Evolutionary conservation across 345 rosid species (phyloP).

Genomic region (Eucalyptus shirleyi): DNA sequence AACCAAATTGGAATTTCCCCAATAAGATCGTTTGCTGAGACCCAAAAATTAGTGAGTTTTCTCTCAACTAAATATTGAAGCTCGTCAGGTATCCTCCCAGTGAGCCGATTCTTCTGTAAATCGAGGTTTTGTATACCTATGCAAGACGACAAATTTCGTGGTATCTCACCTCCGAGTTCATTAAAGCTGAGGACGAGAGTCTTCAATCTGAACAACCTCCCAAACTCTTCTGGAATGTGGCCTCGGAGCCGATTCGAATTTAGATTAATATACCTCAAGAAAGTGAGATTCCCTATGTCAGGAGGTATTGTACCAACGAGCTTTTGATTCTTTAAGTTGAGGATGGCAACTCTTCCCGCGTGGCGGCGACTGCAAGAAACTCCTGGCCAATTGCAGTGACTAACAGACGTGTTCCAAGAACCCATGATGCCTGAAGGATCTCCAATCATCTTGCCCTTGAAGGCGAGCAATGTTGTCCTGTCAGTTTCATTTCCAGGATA

Average conservation of each 20-base stretch:
- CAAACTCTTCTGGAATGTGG: not conserved
- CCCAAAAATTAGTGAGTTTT: too few relatives aligned
- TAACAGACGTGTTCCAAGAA: not conserved
- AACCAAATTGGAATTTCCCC: too few relatives aligned
- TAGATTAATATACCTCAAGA: not conserved
- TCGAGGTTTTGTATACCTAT: fast-evolving
- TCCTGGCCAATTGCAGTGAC: not conserved
- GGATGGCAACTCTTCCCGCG: fast-evolving
- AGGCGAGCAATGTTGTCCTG: not conserved
- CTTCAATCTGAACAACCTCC: not conserved
- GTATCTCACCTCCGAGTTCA: not conserved
- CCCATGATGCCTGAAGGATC: not conserved
- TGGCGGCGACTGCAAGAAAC: not conserved
- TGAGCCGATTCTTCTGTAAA: fast-evolving
- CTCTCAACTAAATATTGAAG: too few relatives aligned
- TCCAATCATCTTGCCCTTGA: not conserved
- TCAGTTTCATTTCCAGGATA: not conserved
- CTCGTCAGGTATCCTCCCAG: not conserved
- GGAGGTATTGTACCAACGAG: not conserved
- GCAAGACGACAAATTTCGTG: not conserved
- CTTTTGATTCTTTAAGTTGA: not conserved
- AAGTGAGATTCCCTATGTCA: not conserved
- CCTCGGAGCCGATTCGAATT: fast-evolving
- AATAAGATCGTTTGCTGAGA: too few relatives aligned
- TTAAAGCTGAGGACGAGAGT: fast-evolving